Percentiles rank a stretch among this genome's conserved stretches.
Evolutionary conservation across 2,329 filamentous ascomycete species (phyloP).

Genomic region (Xylaria sp.): DNA sequence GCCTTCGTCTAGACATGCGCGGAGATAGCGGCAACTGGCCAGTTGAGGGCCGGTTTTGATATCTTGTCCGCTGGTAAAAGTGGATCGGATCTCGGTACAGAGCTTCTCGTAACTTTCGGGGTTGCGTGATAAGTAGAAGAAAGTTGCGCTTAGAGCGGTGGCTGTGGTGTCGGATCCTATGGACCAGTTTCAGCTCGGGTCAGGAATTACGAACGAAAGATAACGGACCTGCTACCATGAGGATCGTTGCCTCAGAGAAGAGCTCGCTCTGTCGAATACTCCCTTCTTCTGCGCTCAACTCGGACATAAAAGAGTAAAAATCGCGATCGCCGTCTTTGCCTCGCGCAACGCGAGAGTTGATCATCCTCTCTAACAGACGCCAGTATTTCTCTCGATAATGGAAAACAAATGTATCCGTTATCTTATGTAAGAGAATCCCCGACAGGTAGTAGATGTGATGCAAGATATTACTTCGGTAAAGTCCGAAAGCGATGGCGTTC

Average conservation of each 20-base stretch:
- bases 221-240: background rate
- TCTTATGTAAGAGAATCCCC: background rate
- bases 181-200: background rate
- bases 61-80: background rate
- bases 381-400: slow-evolving; percentile 15
- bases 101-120: slow-evolving; percentile 9
- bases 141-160: slow-evolving; percentile 11
- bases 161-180: slow-evolving; percentile 17
- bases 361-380: slow-evolving; percentile 23
- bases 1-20: slow-evolving; percentile 25
- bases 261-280: slow-evolving; percentile 12
- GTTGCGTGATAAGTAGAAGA: slow-evolving; percentile 21
- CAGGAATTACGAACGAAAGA: background rate
- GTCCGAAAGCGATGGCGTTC: slow-evolving; percentile 12
- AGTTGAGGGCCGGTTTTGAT: slow-evolving; percentile 12
- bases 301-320: slow-evolving; percentile 24
- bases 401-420: slow-evolving; percentile 9
- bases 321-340: slow-evolving; percentile 18
- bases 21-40: slow-evolving; percentile 13
- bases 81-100: slow-evolving; percentile 14
- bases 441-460: slow-evolving; percentile 13
- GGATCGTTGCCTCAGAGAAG: background rate
- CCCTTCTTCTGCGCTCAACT: slow-evolving; percentile 1
- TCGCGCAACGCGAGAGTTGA: background rate
- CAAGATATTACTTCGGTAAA: slow-evolving; percentile 17